phyloP scores from a whole-genome alignment of 2,329 filamentous ascomycete genomes.

The Monosporascus sp. region DNA sequence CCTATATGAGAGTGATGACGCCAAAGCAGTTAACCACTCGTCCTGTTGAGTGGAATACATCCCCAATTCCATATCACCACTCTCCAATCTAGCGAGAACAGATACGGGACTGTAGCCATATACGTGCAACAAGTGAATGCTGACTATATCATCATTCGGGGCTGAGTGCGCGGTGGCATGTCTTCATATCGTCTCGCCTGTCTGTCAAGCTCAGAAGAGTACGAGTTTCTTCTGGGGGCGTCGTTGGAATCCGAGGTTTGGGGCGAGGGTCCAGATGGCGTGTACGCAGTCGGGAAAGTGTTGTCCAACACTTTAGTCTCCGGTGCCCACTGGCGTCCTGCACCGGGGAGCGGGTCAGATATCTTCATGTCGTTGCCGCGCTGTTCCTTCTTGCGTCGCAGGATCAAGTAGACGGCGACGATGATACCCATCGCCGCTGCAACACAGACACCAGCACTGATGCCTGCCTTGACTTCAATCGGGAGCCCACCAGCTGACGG shows the following conservation, averaged over 20 bases:
- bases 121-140: neutral
- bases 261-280: conserved; percentile 7
- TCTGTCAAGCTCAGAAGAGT: conserved; percentile 37
- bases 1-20: neutral
- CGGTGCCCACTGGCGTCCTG: conserved; percentile 33
- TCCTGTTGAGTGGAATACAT: neutral
- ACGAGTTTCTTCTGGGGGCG: conserved; percentile 10
- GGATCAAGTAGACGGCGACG: conserved; percentile 34
- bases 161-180: conserved; percentile 48
- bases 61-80: too few relatives aligned
- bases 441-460: conserved; percentile 41
- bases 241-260: conserved; percentile 14
- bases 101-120: neutral
- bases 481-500: conserved; percentile 27
- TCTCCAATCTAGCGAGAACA: neutral
- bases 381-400: conserved; percentile 28
- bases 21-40: neutral
- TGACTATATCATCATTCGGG: conserved; percentile 31
- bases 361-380: conserved; percentile 35
- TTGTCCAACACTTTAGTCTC: conserved; percentile 12
- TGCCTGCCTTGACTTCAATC: conserved; percentile 41
- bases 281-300: conserved; percentile 9
- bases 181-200: conserved; percentile 53
- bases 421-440: conserved; percentile 35
- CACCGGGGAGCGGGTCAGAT: conserved; percentile 45